Base-by-base conservation (phyloP, 208 protist genomes). In the Trichomonas gallinae region DNA sequence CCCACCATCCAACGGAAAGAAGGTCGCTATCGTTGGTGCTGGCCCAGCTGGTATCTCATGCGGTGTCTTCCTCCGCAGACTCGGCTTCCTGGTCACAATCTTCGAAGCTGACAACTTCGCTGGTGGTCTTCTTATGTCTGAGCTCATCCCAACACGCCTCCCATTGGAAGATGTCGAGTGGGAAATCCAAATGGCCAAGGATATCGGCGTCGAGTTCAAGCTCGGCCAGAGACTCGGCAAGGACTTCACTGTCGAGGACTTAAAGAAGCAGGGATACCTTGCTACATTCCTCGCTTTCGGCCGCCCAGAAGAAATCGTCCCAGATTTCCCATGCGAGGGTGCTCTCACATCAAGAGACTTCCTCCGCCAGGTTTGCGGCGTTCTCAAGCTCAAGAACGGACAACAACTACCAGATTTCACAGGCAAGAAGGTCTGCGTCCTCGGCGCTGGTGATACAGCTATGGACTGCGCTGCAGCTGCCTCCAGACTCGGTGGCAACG, bases 371-470 rank as follows among this genome's bases (percentile, higher is more conserved):
- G 9, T 96, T 15, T 45, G 38, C 10, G 98, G 98, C n/a, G 97
- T 98, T 96, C 98, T 97, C 96, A 97, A 97, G 36, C 98, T 98
- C 96, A 97, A 98, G 49, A 63, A 96, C 31, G 96, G 44, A 96
- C 2, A 51, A 34, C 49, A 97, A 23, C 96, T 98, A 15, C 98
- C 98, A 21, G 91, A 98, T 82, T 87, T 99, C 2, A 83, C 97
- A 51, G 98, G 98, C 44, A 97, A 83, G 91, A 88, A 98, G 48
- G 98, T 99, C 4, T 96, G 99, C 34, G 98, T 99, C 17, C 96
- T 99, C 17, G 98, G 98, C 51, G 98, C 98, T 88, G 98, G 98
- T 48, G 98, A 99, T 97, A 98, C 98, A 3, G 98, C 98, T 17
- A 97, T 98, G n/a, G 98, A 99, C 97, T 98, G 98, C 96, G 98